These are phyloP conservation scores for Xylaria sp. DNA, from an alignment of 2,329 filamentous ascomycete genomes.

Conservation along the genomic window DNA sequence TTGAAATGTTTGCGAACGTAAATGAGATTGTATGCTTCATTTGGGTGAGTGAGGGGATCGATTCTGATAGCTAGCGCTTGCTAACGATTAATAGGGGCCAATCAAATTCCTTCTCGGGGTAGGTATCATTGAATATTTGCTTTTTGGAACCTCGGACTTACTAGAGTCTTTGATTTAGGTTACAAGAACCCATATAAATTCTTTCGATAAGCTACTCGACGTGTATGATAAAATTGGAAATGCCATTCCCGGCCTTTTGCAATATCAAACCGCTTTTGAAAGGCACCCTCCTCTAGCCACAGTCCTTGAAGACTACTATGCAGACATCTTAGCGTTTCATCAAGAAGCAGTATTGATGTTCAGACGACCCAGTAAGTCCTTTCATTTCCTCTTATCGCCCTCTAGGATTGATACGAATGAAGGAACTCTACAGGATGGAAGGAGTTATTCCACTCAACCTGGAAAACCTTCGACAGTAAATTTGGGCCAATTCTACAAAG, in stretches of 20 bases:
- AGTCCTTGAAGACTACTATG: constrained; percentile 32
- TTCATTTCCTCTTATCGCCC: background rate
- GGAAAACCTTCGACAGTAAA: constrained; percentile 27
- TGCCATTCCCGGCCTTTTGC: background rate
- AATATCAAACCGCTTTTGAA: constrained; percentile 12
- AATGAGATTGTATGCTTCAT: constrained; percentile 18
- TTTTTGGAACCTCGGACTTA: background rate
- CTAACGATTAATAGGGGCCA: background rate
- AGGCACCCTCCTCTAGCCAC: constrained; percentile 12
- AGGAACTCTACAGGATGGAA: constrained; percentile 10
- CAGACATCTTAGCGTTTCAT: constrained; percentile 24
- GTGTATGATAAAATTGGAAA: background rate
- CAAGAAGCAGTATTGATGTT: constrained; percentile 11
- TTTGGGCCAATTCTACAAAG: constrained; percentile 27
- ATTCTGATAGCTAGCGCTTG: no score
- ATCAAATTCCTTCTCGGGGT: background rate
- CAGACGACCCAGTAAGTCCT: background rate
- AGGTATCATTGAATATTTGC: background rate
- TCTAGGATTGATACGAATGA: background rate
- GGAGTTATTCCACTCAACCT: constrained; percentile 25
- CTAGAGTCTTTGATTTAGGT: background rate
- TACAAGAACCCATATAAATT: background rate
- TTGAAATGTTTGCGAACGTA: background rate
- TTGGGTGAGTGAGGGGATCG: background rate
- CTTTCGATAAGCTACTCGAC: background rate